phyloP scores from a whole-genome alignment of 345 rosid genomes.

The Camelina laxa region DNA sequence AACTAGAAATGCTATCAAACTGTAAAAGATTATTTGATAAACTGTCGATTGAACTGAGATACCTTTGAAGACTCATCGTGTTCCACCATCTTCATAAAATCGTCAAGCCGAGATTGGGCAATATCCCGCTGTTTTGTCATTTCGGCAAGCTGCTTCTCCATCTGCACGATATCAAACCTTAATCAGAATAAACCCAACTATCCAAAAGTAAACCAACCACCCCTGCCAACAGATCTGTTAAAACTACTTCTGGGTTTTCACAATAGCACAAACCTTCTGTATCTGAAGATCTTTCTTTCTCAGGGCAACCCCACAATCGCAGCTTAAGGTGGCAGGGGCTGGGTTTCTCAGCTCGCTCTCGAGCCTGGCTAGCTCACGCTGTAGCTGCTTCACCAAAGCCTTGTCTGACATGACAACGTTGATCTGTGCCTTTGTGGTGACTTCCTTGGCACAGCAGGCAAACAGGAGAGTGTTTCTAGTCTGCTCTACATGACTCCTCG shows the following conservation, averaged over 20 bases:
- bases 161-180: constrained; percentile 53
- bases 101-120: constrained; percentile 79
- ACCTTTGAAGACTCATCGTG: constrained; percentile 61
- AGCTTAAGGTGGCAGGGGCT: constrained; percentile 55
- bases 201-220: constrained; percentile 16
- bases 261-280: constrained; percentile 64
- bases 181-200: constrained; percentile 28
- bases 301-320: constrained; percentile 66
- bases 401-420: constrained; percentile 99
- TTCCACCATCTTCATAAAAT: constrained; percentile 69
- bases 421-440: constrained; percentile 93
- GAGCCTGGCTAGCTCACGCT: constrained; percentile 86
- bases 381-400: constrained; percentile 95
- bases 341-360: constrained; percentile 89
- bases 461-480: constrained; percentile 95
- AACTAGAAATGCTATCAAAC: neutral
- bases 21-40: constrained; percentile 18
- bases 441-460: constrained; percentile 98
- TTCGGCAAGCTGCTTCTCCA: constrained; percentile 86
- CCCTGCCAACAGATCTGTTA: constrained; percentile 22
- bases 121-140: constrained; percentile 83
- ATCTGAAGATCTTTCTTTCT: constrained; percentile 92
- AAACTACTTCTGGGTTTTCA: constrained; percentile 25
- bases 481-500: constrained; percentile 96
- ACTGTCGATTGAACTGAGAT: constrained; percentile 37